Conservation (phyloP, 306 rosid species). For the Prunus davidiana region DNA sequence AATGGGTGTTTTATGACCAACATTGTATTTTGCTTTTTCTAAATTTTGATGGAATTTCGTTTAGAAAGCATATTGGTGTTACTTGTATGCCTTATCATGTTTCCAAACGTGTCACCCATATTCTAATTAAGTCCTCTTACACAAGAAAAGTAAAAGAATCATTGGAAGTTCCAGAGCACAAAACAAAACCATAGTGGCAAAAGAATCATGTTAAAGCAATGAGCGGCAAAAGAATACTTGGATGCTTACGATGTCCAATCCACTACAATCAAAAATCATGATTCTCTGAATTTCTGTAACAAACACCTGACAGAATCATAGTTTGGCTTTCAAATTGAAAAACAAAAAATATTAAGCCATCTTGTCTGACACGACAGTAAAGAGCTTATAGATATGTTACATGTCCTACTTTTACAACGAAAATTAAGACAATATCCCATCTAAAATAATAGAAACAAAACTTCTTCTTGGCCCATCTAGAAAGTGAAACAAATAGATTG, state of each 20-base stretch:
- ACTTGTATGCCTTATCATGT: too few species aligned
- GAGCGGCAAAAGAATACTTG: neutral
- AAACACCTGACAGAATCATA: neutral
- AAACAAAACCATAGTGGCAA: too few species aligned
- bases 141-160: too few species aligned
- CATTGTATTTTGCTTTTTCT: neutral
- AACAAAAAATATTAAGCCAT: neutral
- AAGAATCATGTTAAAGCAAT: too few species aligned
- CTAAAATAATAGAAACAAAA: conserved; percentile 13
- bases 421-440: conserved; percentile 11
- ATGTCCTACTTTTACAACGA: conserved; percentile 40
- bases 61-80: too few species aligned
- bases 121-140: too few species aligned
- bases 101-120: too few species aligned
- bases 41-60: too few species aligned
- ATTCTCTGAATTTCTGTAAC: neutral
- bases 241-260: too few species aligned
- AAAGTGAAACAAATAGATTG: conserved; percentile 14
- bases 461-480: conserved; percentile 22
- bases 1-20: neutral
- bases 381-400: conserved; percentile 40
- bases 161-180: too few species aligned
- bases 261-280: neutral
- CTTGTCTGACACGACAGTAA: neutral
- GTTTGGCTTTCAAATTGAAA: too few species aligned